Evolutionary conservation across 306 rosid species (phyloP).

Genomic region (Lablab purpureus): DNA sequence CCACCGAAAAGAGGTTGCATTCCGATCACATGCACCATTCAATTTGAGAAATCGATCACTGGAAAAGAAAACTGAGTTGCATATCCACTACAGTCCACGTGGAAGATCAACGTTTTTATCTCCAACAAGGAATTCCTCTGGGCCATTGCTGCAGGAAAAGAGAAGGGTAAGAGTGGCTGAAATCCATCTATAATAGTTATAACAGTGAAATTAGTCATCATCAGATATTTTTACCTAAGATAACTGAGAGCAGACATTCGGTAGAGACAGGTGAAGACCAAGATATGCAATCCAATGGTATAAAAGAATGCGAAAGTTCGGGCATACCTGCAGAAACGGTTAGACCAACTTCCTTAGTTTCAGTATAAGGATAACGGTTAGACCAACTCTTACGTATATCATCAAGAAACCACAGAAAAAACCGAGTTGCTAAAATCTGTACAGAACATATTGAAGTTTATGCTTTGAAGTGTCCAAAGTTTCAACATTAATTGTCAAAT

Average conservation of each 20-base stretch:
- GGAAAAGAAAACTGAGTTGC: slow-evolving; percentile 18
- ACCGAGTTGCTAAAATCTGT: background rate
- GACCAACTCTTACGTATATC: no score
- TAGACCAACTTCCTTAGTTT: no score
- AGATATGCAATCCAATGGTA: slow-evolving; percentile 87
- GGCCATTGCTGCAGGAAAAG: slow-evolving; percentile 68
- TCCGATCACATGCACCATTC: slow-evolving; percentile 43
- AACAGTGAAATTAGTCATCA: background rate
- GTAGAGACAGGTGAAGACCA: slow-evolving; percentile 94
- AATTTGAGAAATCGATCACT: slow-evolving; percentile 32
- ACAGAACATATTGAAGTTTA: background rate
- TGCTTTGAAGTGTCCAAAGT: no score
- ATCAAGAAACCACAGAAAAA: no score
- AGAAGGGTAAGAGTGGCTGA: slow-evolving; percentile 17
- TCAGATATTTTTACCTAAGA: slow-evolving; percentile 65
- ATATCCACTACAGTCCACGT: slow-evolving; percentile 55
- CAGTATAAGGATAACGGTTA: no score
- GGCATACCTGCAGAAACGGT: slow-evolving; percentile 96
- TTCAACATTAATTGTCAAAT: no score
- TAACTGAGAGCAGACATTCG: slow-evolving; percentile 96
- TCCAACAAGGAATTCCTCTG: slow-evolving; percentile 65
- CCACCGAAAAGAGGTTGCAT: slow-evolving; percentile 17
- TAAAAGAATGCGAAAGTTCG: slow-evolving; percentile 96
- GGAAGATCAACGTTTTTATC: slow-evolving; percentile 67
- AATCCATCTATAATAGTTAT: slow-evolving; percentile 12